Base-by-base conservation (phyloP, 768 basidiomycete genomes). In the Naganishia vishniacii region DNA sequence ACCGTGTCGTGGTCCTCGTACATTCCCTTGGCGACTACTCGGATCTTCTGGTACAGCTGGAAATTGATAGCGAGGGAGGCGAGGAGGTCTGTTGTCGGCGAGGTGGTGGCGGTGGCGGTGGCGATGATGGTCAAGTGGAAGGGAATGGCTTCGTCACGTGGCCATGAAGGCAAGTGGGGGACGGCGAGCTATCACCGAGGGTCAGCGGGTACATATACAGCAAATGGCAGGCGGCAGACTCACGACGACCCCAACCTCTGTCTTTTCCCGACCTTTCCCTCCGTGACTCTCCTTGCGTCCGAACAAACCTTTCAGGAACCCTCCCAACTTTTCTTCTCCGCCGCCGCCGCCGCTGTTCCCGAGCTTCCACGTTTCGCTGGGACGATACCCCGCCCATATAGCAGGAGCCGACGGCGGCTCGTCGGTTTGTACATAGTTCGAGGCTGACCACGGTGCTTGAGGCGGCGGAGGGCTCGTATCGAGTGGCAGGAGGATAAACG, bases 1-100 rank as follows among this genome's bases (percentile, higher is more conserved):
- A 56, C 53, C 34, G 53, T 13, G 40, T 37, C 34, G 15, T 56
- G 31, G 23, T 56, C 53, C 20, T 56, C 53, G 15, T 18, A 40
- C 7, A 41, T 12, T 2, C 53, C 53, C 37, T 56, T 56, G 16
- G 53, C 53, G 18, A 56, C 53, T 5, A 41, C 37, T 20, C 53
- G 53, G 37, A 56, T 37, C n/a, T 56, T 56, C 23, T 56, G 53
- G 20, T 20, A 56, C 11, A 56, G 34, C 23, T 40, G 53, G 23
- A 56, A 56, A n/a, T 56, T 56, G 34, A 41, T 16, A 11, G n/a
- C 53, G 25, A 56, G 18, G 37, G 12, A 8, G n/a, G 12, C 8
- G 48, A 49, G 48, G 31, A 51, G 29, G 18, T 49, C 26, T 15
- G 6, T 13, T 25, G n/a, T n/a, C n/a, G 48, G 26, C 2, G 26